These are phyloP conservation scores for Sporothrix mexicana DNA, from an alignment of 2,329 filamentous ascomycete genomes.

Conservation along the genomic window DNA sequence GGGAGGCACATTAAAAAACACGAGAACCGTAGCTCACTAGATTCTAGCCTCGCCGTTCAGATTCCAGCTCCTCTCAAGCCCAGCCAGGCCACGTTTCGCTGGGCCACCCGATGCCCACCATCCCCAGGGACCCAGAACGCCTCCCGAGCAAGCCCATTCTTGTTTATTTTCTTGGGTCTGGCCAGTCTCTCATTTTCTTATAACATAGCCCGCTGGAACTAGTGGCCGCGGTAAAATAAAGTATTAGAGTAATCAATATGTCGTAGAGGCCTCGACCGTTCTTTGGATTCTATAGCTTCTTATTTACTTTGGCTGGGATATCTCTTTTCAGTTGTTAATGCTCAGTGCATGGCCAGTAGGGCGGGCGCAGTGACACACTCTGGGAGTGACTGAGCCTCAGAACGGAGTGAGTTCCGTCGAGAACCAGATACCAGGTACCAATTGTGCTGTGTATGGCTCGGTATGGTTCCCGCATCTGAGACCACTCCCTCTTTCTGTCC, in stretches of 20 bases:
- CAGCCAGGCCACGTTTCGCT: slow-evolving; percentile 13
- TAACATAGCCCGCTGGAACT: neutral
- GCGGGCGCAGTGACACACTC: neutral
- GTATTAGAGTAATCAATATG: neutral
- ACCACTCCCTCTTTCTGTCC: neutral
- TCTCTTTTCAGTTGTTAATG: too few species aligned
- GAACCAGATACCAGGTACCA: neutral
- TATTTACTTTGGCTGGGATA: too few species aligned
- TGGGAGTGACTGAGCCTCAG: neutral
- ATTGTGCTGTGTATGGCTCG: neutral
- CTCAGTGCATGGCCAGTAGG: slow-evolving; percentile 9
- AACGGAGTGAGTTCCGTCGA: neutral
- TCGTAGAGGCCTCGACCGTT: neutral
- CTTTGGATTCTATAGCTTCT: neutral
- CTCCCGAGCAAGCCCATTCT: slow-evolving; percentile 18
- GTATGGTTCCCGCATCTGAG: slow-evolving; percentile 6
- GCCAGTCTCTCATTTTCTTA: too few species aligned
- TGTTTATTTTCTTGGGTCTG: neutral
- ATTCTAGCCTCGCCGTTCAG: too few species aligned
- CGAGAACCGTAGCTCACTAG: slow-evolving; percentile 6
- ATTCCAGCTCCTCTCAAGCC: too few species aligned
- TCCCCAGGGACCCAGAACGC: neutral
- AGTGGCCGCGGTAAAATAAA: neutral
- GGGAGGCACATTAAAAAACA: slow-evolving; percentile 1
- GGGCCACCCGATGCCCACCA: slow-evolving; percentile 9